A percentile compares a stretch with the other conserved stretches of the same genome.
Evolutionary conservation across 2,329 filamentous ascomycete genomes (phyloP).

Genomic region (Blumeriella jaapii): DNA sequence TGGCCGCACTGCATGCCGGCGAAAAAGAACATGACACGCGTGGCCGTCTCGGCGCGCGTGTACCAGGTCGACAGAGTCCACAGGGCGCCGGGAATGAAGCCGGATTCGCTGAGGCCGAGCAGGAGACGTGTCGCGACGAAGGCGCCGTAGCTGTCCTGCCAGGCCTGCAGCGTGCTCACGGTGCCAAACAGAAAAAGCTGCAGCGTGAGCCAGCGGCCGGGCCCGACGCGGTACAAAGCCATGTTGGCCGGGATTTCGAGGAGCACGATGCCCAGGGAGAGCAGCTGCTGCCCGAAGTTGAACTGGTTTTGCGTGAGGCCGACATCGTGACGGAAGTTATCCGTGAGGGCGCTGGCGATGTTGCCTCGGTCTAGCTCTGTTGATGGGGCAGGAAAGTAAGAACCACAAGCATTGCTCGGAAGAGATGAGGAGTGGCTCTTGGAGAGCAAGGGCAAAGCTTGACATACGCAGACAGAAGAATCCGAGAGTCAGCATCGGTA

Average conservation of each 20-base stretch:
- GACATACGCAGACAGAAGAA: conserved; percentile 6
- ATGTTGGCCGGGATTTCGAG: conserved; percentile 28
- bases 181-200: conserved; percentile 29
- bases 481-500: conserved; percentile 5
- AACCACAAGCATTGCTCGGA: too few relatives aligned
- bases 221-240: conserved; percentile 22
- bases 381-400: neutral
- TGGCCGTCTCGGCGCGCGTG: conserved; percentile 45
- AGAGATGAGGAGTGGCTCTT: too few relatives aligned
- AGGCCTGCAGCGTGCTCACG: conserved; percentile 26
- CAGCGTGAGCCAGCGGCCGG: conserved; percentile 23
- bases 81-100: conserved; percentile 42
- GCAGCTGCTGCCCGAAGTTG: conserved; percentile 26
- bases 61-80: conserved; percentile 55
- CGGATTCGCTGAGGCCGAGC: conserved; percentile 40
- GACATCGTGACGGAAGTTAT: conserved; percentile 24
- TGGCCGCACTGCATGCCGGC: conserved; percentile 45
- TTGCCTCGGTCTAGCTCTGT: conserved; percentile 26
- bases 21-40: conserved; percentile 48
- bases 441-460: neutral
- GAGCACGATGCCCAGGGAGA: conserved; percentile 26
- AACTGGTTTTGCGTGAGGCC: conserved; percentile 23
- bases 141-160: conserved; percentile 35
- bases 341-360: conserved; percentile 27
- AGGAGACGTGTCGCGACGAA: conserved; percentile 35